These are phyloP conservation scores for Aspergillus costaricaensis DNA, from an alignment of 2,329 filamentous ascomycete species.

Conservation along the genomic window DNA sequence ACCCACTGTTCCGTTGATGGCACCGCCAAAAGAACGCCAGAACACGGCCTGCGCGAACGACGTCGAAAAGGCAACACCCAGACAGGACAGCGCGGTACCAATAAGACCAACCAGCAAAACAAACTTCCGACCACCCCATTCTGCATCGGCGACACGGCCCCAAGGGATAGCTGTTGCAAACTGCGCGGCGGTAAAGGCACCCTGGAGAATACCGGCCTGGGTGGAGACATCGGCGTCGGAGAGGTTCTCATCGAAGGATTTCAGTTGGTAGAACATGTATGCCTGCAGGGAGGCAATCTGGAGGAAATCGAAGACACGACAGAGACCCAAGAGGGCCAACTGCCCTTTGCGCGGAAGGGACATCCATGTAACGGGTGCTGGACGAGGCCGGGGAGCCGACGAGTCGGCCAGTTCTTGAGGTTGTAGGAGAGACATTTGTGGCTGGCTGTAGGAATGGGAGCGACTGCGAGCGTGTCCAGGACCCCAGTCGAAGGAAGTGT, in stretches of 20 bases:
- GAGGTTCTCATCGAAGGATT: slow-evolving; percentile 65
- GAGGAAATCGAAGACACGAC: slow-evolving; percentile 45
- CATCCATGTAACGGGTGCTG: slow-evolving; percentile 43
- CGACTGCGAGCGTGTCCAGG: slow-evolving; percentile 32
- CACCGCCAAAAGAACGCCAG: slow-evolving; percentile 68
- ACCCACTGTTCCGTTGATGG: slow-evolving; percentile 70
- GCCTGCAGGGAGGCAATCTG: slow-evolving; percentile 50
- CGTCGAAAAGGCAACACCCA: slow-evolving; percentile 69
- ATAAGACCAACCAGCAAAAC: slow-evolving; percentile 74
- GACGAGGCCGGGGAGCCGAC: slow-evolving; percentile 16
- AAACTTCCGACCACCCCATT: slow-evolving; percentile 69
- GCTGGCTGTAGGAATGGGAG: slow-evolving; percentile 35
- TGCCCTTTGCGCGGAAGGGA: slow-evolving; percentile 42
- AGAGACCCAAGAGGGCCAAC: slow-evolving; percentile 39
- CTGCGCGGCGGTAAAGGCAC: slow-evolving; percentile 76
- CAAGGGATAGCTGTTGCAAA: slow-evolving; percentile 79
- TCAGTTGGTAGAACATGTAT: slow-evolving; percentile 84
- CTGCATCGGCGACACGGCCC: slow-evolving; percentile 69
- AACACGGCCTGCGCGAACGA: slow-evolving; percentile 65
- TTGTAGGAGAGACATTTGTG: slow-evolving; percentile 23
- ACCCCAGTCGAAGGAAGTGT: slow-evolving; percentile 36
- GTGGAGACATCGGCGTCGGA: slow-evolving; percentile 65
- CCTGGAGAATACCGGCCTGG: slow-evolving; percentile 74
- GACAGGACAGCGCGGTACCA: slow-evolving; percentile 65
- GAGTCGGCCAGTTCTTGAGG: slow-evolving; percentile 21